Evolutionary conservation across 1,284 basidiomycete species (phyloP).

Genomic region (Ceratorhiza oryzae-sativae): DNA sequence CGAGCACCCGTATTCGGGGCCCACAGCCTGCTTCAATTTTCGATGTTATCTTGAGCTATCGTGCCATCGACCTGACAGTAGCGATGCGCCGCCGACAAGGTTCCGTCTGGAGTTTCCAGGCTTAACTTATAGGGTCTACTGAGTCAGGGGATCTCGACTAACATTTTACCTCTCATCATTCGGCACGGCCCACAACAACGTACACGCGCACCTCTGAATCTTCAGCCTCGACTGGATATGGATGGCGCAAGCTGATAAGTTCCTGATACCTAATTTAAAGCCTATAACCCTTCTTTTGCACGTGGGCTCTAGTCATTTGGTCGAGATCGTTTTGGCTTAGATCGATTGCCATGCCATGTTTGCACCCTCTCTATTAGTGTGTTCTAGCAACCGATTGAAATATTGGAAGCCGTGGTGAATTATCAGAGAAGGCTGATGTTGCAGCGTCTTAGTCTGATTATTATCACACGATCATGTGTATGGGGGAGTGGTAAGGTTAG

Average conservation of each 20-base stretch:
- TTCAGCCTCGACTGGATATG: background rate
- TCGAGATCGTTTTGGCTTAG: conserved; percentile 2
- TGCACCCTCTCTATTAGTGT: background rate
- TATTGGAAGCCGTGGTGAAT: background rate
- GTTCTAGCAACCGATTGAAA: background rate
- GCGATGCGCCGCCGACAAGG: background rate
- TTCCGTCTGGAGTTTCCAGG: conserved; percentile 1
- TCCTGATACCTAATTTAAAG: background rate
- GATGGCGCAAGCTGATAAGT: background rate
- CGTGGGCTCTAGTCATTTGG: background rate
- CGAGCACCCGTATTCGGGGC: background rate
- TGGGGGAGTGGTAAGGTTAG: background rate
- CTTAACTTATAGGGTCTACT: conserved; percentile 11
- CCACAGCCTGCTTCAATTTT: background rate
- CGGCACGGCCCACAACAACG: background rate
- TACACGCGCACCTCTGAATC: background rate
- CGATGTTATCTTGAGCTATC: background rate
- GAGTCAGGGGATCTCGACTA: background rate
- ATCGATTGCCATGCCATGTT: conserved; percentile 9
- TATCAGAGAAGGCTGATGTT: conserved; percentile 4
- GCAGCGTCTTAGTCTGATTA: background rate
- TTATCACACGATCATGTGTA: background rate
- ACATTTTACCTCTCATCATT: background rate
- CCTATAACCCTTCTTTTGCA: background rate
- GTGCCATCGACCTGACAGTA: background rate